Base-by-base conservation (phyloP, 1,284 basidiomycete species). In the Ustilago vetiveriae region DNA sequence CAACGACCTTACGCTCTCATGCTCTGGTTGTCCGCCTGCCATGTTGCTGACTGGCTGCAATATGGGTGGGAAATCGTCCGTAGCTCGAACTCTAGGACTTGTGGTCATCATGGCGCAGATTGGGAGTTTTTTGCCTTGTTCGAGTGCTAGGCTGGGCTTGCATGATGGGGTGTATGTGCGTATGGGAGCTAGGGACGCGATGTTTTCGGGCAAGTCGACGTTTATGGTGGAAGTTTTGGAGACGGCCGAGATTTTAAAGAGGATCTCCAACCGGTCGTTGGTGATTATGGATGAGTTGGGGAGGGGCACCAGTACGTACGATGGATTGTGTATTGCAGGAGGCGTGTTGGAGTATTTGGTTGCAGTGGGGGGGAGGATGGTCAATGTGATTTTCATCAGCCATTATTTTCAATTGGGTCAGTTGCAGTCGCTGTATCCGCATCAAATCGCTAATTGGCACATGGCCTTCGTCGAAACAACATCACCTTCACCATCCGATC, bases 171-270 rank as follows among this genome's bases (percentile, higher is more conserved):
- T 98, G 13, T 85, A 91, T 19, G 94, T 92, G 1, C 85, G 92
- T 45, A 92, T 93, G 92, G 83, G 83, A 4, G 94, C 94, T 0
- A 90, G 88, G 6, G 94, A 97, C 78, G 91, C 94, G 66, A 83
- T 97, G 29, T 87, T 88, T 2, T 85, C 89, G 30, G 92, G 92
- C 0, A 88, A 92, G 21, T 92, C 91, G 2, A 97, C 94, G 11
- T 95, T 94, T 78, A 94, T 96, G 92, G 91, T 96, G 1, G 95
- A 98, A 83, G 90, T 98, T 84, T 86, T 89, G 8, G 94, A 98
- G 82, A 97, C 94, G 0, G 90, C 90, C 73, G 92, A 96, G 68
- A 94, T 98, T 54, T 83, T 98, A 16, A n/a, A n/a, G n/a, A n/a
- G 74, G 76, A 27, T 50, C 65, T 1, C 74, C 80, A 0, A 82